Evolutionary conservation across 352 stramenopile species (phyloP).

Genomic region (Globisporangium polare): DNA sequence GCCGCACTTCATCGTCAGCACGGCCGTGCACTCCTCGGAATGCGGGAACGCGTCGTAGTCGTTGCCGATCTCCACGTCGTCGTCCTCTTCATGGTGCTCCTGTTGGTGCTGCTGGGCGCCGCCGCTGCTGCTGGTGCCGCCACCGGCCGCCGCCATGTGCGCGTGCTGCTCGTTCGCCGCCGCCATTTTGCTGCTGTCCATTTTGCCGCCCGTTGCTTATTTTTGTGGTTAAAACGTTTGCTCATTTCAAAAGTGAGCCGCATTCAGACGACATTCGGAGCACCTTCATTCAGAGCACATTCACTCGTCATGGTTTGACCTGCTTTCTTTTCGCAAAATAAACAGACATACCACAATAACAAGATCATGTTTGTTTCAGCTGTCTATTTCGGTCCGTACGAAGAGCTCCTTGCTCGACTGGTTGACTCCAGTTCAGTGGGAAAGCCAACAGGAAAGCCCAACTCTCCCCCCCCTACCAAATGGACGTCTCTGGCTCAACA

Average conservation of each 20-base stretch:
- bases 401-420: too few relatives aligned
- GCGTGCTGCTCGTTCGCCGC: neutral
- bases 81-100: neutral
- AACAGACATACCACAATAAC: too few relatives aligned
- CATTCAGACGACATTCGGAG: neutral
- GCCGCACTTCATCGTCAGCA: slow-evolving; percentile 78
- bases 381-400: too few relatives aligned
- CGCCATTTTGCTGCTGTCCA: neutral
- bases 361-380: too few relatives aligned
- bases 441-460: neutral
- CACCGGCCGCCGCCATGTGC: neutral
- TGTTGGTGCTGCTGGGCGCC: neutral
- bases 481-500: neutral
- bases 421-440: too few relatives aligned
- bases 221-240: neutral
- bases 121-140: neutral
- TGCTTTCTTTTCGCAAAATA: too few relatives aligned
- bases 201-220: neutral
- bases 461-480: neutral
- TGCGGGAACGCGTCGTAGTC: slow-evolving; percentile 50
- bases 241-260: neutral
- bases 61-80: slow-evolving; percentile 10
- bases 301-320: too few relatives aligned
- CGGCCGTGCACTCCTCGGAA: slow-evolving; percentile 54
- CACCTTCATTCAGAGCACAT: neutral